phyloP scores from a whole-genome alignment of 1,284 basidiomycete genomes.

The Afroboletus lepidellus region DNA sequence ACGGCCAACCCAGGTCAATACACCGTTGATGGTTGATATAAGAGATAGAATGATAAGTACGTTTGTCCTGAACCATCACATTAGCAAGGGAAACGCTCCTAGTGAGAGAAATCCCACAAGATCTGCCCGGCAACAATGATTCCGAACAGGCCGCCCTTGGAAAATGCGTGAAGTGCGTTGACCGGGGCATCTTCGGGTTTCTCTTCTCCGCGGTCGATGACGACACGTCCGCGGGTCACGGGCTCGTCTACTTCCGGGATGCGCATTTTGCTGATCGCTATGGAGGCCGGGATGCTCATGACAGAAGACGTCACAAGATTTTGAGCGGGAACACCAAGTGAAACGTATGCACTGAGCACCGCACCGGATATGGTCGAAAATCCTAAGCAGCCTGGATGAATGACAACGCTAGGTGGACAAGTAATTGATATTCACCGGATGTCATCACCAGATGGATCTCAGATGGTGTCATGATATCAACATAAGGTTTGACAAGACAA shows the following conservation, averaged over 20 bases:
- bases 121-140: slow-evolving; percentile 84
- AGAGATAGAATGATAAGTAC: slow-evolving; percentile 81
- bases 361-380: slow-evolving; percentile 92
- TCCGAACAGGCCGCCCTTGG: slow-evolving; percentile 84
- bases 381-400: slow-evolving; percentile 33
- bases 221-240: slow-evolving; percentile 77
- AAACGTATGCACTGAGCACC: slow-evolving; percentile 83
- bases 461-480: slow-evolving; percentile 85
- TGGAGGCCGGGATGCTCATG: slow-evolving; percentile 93
- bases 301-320: slow-evolving; percentile 89
- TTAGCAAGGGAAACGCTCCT: slow-evolving; percentile 6
- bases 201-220: slow-evolving; percentile 73
- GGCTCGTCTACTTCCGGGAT: slow-evolving; percentile 83
- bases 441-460: slow-evolving; percentile 90
- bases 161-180: slow-evolving; percentile 87
- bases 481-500: slow-evolving; percentile 82
- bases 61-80: slow-evolving; percentile 52
- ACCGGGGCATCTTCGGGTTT: slow-evolving; percentile 54
- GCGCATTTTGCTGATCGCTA: slow-evolving; percentile 87
- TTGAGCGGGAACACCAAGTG: slow-evolving; percentile 77
- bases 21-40: slow-evolving; percentile 78
- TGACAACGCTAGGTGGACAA: neutral
- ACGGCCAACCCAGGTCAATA: slow-evolving; percentile 86
- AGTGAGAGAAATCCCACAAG: slow-evolving; percentile 46
- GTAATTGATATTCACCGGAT: slow-evolving; percentile 55